A percentile compares a stretch with the other conserved stretches of the same genome.
phyloP scores from a whole-genome alignment of 768 basidiomycete species.

The Leccinum incarnatum region DNA sequence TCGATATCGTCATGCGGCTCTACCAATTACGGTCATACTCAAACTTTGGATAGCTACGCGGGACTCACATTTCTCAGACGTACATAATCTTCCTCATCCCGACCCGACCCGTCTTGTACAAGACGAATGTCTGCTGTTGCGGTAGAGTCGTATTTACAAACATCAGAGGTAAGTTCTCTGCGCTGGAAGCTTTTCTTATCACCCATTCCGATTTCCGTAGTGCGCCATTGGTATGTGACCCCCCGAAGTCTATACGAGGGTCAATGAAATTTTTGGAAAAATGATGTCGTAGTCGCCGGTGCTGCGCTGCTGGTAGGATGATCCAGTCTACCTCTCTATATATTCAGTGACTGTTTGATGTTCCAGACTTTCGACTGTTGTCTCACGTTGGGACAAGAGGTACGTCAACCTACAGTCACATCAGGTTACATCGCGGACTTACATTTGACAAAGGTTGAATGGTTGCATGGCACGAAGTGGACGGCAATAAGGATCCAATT shows the following conservation, averaged over 20 bases:
- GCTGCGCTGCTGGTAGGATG: conserved; percentile 13
- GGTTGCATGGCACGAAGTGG: conserved; percentile 19
- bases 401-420: neutral
- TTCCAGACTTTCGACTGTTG: conserved; percentile 17
- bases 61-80: neutral
- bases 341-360: neutral
- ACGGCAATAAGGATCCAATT: conserved; percentile 18
- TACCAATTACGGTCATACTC: neutral
- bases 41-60: neutral
- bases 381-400: conserved; percentile 16
- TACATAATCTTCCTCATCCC: neutral
- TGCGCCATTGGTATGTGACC: conserved; percentile 9
- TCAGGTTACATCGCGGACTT: neutral
- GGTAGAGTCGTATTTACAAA: conserved; percentile 13
- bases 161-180: conserved; percentile 10
- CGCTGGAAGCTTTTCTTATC: neutral
- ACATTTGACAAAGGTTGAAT: conserved; percentile 11
- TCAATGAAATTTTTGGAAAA: neutral
- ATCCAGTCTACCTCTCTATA: neutral
- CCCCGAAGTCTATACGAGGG: neutral
- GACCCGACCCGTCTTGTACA: neutral
- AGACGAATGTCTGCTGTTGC: conserved; percentile 9
- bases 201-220: neutral
- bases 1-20: neutral
- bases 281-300: conserved; percentile 7